These are phyloP conservation scores for Sporisorium graminicola DNA, from an alignment of 1,284 basidiomycete genomes.

Conservation along the genomic window DNA sequence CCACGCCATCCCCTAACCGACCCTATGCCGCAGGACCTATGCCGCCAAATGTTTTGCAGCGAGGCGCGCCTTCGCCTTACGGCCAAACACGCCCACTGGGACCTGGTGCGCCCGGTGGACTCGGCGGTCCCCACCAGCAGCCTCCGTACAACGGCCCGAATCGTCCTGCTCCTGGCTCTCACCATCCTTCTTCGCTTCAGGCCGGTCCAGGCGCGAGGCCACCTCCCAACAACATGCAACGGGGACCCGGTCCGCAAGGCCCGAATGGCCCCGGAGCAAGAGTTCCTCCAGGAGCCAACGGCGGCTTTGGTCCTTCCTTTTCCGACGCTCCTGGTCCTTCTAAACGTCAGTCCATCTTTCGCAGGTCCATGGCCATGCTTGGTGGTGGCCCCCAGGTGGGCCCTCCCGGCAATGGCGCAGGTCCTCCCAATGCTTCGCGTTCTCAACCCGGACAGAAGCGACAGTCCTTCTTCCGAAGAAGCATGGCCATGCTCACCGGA, in stretches of 20 bases:
- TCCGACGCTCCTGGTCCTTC: constrained; percentile 43
- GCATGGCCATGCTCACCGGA: constrained; percentile 58
- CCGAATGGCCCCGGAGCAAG: constrained; percentile 9
- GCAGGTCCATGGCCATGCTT: constrained; percentile 55
- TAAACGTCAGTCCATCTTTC: constrained; percentile 52
- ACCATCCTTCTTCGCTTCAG: constrained; percentile 29
- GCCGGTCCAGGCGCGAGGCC: constrained; percentile 18
- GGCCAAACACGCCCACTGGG: constrained; percentile 19
- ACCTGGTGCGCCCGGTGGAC: constrained; percentile 10
- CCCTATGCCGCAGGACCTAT: constrained; percentile 5
- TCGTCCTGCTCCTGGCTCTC: constrained; percentile 4
- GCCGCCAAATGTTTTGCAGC: constrained; percentile 45
- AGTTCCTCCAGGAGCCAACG: constrained; percentile 23
- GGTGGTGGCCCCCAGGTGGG: constrained; percentile 27
- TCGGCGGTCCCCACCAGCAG: constrained; percentile 7
- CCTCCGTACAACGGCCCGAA: constrained; percentile 14
- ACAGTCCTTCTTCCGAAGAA: constrained; percentile 54
- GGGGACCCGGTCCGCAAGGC: constrained; percentile 18
- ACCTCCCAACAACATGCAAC: constrained; percentile 20
- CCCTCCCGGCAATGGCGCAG: constrained; percentile 17
- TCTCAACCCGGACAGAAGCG: constrained; percentile 30
- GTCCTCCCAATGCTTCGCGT: constrained; percentile 9
- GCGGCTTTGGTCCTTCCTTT: constrained; percentile 44
- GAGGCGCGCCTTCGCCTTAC: constrained; percentile 38
- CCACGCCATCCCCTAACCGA: constrained; percentile 29